Evolutionary conservation across 2,329 filamentous ascomycete species (phyloP).

Genomic region (Monosporascus sp.): DNA sequence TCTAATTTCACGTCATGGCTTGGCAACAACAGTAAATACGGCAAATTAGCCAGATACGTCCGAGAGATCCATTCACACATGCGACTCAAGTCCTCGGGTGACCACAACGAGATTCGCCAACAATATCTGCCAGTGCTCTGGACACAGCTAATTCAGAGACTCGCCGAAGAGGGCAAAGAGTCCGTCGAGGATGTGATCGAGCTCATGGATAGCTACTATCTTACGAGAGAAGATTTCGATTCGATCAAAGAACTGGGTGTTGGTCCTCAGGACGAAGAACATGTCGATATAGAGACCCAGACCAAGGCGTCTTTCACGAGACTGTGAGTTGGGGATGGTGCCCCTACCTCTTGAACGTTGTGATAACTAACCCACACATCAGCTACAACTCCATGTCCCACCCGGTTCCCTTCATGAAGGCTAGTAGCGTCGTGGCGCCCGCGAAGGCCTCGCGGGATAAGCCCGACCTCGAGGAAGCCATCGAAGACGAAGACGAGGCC

Average conservation of each 20-base stretch:
- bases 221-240: conserved; percentile 93
- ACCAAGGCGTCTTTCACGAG: conserved; percentile 88
- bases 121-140: conserved; percentile 89
- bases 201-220: conserved; percentile 93
- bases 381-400: conserved; percentile 85
- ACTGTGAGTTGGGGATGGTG: conserved; percentile 52
- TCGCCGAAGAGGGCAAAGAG: conserved; percentile 77
- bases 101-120: conserved; percentile 89
- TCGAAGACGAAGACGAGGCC: conserved; percentile 85
- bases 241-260: conserved; percentile 87
- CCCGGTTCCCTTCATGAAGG: conserved; percentile 94
- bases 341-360: neutral
- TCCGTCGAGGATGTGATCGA: conserved; percentile 78
- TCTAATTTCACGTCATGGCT: conserved; percentile 87
- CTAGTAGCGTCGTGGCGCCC: conserved; percentile 66
- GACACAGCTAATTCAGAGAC: conserved; percentile 67
- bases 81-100: conserved; percentile 83
- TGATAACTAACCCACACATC: conserved; percentile 11
- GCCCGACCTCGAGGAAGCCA: conserved; percentile 91
- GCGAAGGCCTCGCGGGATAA: conserved; percentile 69
- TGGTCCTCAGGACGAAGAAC: conserved; percentile 72
- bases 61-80: conserved; percentile 98
- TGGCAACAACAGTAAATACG: conserved; percentile 86
- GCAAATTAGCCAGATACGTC: conserved; percentile 71
- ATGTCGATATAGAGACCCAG: conserved; percentile 73